Conservation (phyloP, 805 yeast species). For the Metschnikowia lochheadii region DNA sequence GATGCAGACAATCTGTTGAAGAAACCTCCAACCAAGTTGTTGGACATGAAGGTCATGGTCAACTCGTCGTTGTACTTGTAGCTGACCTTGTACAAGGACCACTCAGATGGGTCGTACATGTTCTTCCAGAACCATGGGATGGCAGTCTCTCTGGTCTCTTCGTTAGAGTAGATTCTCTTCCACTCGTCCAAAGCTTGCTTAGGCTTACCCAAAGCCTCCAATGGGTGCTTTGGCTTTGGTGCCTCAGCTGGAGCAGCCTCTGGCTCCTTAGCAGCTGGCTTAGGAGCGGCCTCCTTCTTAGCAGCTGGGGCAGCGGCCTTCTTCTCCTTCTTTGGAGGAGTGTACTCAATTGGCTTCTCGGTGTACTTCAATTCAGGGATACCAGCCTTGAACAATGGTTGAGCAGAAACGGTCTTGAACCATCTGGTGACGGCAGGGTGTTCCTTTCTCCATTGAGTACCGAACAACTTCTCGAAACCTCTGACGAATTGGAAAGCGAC, state of each 20-base stretch:
- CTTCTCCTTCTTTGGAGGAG: conserved; percentile 70
- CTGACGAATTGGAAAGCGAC: conserved; percentile 47
- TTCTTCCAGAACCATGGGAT: conserved; percentile 97
- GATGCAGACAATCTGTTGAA: conserved; percentile 92
- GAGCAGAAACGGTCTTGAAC: conserved; percentile 53
- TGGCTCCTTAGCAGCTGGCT: conserved; percentile 27
- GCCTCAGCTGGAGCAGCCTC: conserved; percentile 44
- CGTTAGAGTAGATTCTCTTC: conserved; percentile 96
- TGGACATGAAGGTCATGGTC: conserved; percentile 95
- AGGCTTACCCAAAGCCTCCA: conserved; percentile 75
- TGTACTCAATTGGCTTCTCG: conserved; percentile 60
- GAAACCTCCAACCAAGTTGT: conserved; percentile 97
- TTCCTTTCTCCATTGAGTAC: conserved; percentile 56
- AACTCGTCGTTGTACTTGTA: conserved; percentile 98
- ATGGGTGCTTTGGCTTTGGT: conserved; percentile 89
- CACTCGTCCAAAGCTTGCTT: conserved; percentile 78
- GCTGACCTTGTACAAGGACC: conserved; percentile 92
- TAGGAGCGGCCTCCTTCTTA: conserved; percentile 26
- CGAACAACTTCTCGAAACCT: conserved; percentile 58
- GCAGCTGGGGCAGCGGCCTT: conserved; percentile 41
- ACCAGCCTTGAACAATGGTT: conserved; percentile 46
- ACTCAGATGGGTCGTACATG: conserved; percentile 85
- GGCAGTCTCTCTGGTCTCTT: conserved; percentile 91
- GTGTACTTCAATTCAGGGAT: conserved; percentile 52
- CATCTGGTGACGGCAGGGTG: conserved; percentile 68